phyloP scores from a whole-genome alignment of 177 flowering plant genomes.

The Vitis hybrid region DNA sequence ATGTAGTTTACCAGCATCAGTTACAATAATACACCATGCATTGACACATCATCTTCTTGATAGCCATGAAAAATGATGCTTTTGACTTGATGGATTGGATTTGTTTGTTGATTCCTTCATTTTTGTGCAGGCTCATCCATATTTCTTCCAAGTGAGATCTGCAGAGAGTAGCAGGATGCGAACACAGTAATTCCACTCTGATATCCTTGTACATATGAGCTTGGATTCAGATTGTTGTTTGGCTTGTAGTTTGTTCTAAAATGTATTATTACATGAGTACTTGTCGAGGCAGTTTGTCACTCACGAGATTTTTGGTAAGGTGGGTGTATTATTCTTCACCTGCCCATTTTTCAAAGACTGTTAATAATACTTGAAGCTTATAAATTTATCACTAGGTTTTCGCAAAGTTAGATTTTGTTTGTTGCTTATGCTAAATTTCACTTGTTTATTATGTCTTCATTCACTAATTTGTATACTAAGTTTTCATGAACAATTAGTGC shows the following conservation, averaged over 20 bases:
- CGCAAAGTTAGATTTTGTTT: too few species aligned
- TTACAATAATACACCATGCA: too few species aligned
- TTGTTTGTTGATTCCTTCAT: background rate
- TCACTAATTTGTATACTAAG: too few species aligned
- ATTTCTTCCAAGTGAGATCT: constrained; percentile 73
- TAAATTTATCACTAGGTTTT: too few species aligned
- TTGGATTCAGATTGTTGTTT: background rate
- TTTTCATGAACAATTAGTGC: too few species aligned
- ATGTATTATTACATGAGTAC: background rate
- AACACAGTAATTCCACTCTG: constrained; percentile 34
- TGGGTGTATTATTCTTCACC: too few species aligned
- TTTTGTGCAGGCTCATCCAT: constrained; percentile 68
- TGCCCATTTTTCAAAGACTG: too few species aligned
- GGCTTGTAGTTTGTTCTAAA: background rate
- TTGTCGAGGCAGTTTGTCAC: background rate
- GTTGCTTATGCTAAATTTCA: too few species aligned
- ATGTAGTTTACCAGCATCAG: too few species aligned
- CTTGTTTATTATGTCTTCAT: too few species aligned
- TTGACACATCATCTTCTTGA: background rate
- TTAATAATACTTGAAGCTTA: too few species aligned
- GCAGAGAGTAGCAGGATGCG: constrained; percentile 79
- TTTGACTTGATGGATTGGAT: background rate
- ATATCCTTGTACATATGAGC: background rate
- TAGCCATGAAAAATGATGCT: background rate
- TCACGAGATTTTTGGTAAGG: background rate